Conservation (phyloP, 345 rosid species). For the Chamaenerion angustifolium region DNA sequence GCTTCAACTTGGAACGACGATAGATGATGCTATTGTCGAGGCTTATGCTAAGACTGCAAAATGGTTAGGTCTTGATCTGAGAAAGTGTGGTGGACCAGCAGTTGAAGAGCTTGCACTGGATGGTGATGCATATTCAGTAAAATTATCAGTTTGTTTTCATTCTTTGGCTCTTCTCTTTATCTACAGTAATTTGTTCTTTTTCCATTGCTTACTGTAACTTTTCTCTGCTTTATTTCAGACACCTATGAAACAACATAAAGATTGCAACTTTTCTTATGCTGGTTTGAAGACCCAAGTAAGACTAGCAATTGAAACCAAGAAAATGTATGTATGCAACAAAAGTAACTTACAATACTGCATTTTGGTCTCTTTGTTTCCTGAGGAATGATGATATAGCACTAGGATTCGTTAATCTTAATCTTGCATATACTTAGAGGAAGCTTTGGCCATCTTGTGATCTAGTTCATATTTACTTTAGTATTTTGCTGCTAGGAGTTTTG, state of each 20-base stretch:
- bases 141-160: slow-evolving; percentile 48
- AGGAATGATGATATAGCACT: not conserved
- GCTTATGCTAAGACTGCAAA: slow-evolving; percentile 92
- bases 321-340: slow-evolving; percentile 43
- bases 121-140: slow-evolving; percentile 69
- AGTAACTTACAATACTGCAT: slow-evolving; percentile 6
- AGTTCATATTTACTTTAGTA: no score
- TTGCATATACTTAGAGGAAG: not conserved
- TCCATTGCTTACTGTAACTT: not conserved
- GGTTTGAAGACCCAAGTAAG: slow-evolving; percentile 95
- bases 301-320: slow-evolving; percentile 73
- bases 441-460: not conserved
- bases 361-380: slow-evolving; percentile 1
- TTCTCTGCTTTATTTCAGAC: slow-evolving; percentile 26
- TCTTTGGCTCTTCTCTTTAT: not conserved
- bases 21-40: slow-evolving; percentile 96
- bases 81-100: slow-evolving; percentile 92
- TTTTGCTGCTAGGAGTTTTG: no score
- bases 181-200: not conserved
- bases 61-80: slow-evolving; percentile 92
- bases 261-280: slow-evolving; percentile 90
- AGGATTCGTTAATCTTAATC: not conserved
- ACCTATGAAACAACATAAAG: slow-evolving; percentile 83
- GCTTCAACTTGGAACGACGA: slow-evolving; percentile 85
- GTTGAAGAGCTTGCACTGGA: slow-evolving; percentile 79